These are phyloP conservation scores for Globisporangium solare DNA, from an alignment of 352 stramenopile genomes.

Conservation along the genomic window DNA sequence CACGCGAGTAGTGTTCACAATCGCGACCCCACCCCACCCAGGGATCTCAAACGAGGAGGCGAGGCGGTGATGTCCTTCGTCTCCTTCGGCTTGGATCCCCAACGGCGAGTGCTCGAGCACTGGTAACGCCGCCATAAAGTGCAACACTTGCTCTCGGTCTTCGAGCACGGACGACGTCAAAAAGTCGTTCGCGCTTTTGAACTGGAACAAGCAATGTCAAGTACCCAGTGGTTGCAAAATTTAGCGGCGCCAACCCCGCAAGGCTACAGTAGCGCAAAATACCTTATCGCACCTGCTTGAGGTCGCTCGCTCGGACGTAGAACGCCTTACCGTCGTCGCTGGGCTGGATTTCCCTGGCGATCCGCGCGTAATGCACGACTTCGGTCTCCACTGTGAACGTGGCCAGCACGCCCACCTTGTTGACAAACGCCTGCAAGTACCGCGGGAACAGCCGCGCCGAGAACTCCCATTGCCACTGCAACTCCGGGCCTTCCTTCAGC, in stretches of 20 bases:
- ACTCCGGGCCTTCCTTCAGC: slow-evolving; percentile 46
- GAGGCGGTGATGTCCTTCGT: slow-evolving; percentile 9
- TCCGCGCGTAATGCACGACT: slow-evolving; percentile 55
- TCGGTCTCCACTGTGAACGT: slow-evolving; percentile 70
- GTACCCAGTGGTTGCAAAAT: too few relatives aligned
- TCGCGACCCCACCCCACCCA: slow-evolving; percentile 55
- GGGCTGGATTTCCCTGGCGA: slow-evolving; percentile 50
- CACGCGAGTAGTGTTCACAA: slow-evolving; percentile 36
- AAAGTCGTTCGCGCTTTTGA: slow-evolving; percentile 78
- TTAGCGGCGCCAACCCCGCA: too few relatives aligned
- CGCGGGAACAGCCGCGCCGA: slow-evolving; percentile 23
- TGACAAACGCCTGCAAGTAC: slow-evolving; percentile 40
- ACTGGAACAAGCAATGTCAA: slow-evolving; percentile 25
- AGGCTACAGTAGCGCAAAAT: background rate
- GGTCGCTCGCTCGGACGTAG: slow-evolving; percentile 51
- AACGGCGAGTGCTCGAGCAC: slow-evolving; percentile 41
- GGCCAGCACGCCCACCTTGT: slow-evolving; percentile 50
- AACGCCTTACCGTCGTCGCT: slow-evolving; percentile 25
- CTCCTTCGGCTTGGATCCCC: slow-evolving; percentile 31
- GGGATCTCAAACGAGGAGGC: slow-evolving; percentile 70
- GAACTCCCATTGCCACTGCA: slow-evolving; percentile 44
- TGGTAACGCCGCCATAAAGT: slow-evolving; percentile 73
- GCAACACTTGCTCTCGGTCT: slow-evolving; percentile 69
- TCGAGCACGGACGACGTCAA: slow-evolving; percentile 55
- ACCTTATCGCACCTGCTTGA: slow-evolving; percentile 50